Conservation (phyloP, 2,329 filamentous ascomycete genomes). For the Lanzia echinophila region DNA sequence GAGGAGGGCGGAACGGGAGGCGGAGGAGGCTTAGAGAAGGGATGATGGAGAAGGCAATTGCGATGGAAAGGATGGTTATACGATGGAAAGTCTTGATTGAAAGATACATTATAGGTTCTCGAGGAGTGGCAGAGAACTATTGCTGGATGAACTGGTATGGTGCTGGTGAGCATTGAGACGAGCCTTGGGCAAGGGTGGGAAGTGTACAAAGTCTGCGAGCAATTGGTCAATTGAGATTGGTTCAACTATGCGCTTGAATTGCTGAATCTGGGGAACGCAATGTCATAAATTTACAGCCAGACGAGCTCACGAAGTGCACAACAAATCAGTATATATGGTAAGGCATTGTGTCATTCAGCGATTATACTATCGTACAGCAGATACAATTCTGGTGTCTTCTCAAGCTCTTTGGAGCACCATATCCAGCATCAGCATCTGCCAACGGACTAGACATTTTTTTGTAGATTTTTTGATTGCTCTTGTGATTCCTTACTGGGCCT, state of each 20-base stretch:
- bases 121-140: too few relatives aligned
- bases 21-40: constrained; percentile 32
- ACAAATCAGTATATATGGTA: background rate
- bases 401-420: background rate
- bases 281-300: background rate
- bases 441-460: background rate
- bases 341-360: background rate
- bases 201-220: constrained; percentile 5
- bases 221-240: background rate
- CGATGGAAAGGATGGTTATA: background rate
- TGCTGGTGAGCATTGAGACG: background rate
- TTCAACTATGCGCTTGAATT: background rate
- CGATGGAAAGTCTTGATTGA: background rate
- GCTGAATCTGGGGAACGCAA: background rate
- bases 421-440: background rate
- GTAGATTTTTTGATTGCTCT: background rate
- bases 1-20: constrained; percentile 63
- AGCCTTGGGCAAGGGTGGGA: background rate
- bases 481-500: constrained; percentile 20
- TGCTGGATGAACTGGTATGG: too few relatives aligned
- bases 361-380: constrained; percentile 17
- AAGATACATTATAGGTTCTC: background rate
- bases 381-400: constrained; percentile 2
- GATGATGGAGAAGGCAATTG: background rate
- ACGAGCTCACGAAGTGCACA: background rate